Percentiles rank a stretch among this genome's conserved stretches.
Evolutionary conservation across 768 basidiomycete genomes (phyloP).

Genomic region (Leccinum truebloodii): DNA sequence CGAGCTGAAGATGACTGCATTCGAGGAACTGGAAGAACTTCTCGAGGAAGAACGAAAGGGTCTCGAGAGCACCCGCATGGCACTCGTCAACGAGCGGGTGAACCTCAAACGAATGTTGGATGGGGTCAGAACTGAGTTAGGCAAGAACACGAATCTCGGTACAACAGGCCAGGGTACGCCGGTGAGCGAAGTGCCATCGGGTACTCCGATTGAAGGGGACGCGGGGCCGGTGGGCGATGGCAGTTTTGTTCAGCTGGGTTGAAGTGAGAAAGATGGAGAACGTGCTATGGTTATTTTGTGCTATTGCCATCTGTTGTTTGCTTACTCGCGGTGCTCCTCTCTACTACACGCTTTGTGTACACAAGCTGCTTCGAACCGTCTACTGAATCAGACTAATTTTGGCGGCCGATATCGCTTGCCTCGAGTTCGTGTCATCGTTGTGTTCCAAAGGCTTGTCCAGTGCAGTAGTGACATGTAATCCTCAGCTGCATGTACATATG

Average conservation of each 20-base stretch:
- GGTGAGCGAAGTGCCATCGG: slow-evolving; percentile 51
- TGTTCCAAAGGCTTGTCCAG: background rate
- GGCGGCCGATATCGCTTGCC: background rate
- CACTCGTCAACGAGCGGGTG: slow-evolving; percentile 77
- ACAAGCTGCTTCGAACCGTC: slow-evolving; percentile 5
- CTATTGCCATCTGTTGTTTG: slow-evolving; percentile 25
- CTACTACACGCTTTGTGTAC: slow-evolving; percentile 10
- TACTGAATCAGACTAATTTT: slow-evolving; percentile 5
- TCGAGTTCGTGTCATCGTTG: background rate
- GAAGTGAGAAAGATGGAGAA: slow-evolving; percentile 8
- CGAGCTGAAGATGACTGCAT: slow-evolving; percentile 92
- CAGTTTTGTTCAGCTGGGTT: slow-evolving; percentile 51
- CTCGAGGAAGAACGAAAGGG: slow-evolving; percentile 88
- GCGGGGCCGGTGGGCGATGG: slow-evolving; percentile 58
- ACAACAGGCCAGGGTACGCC: slow-evolving; percentile 63
- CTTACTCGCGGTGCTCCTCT: slow-evolving; percentile 5
- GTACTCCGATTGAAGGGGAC: slow-evolving; percentile 48
- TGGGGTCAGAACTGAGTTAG: slow-evolving; percentile 61
- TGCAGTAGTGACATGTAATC: too few relatives aligned
- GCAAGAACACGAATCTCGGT: slow-evolving; percentile 52
- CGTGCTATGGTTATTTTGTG: slow-evolving; percentile 29
- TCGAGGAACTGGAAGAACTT: slow-evolving; percentile 90
- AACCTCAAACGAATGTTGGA: slow-evolving; percentile 74
- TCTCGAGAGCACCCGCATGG: slow-evolving; percentile 80
- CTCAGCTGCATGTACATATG: too few relatives aligned